Conservation (phyloP, 768 basidiomycete genomes). For the Serendipita indica region DNA sequence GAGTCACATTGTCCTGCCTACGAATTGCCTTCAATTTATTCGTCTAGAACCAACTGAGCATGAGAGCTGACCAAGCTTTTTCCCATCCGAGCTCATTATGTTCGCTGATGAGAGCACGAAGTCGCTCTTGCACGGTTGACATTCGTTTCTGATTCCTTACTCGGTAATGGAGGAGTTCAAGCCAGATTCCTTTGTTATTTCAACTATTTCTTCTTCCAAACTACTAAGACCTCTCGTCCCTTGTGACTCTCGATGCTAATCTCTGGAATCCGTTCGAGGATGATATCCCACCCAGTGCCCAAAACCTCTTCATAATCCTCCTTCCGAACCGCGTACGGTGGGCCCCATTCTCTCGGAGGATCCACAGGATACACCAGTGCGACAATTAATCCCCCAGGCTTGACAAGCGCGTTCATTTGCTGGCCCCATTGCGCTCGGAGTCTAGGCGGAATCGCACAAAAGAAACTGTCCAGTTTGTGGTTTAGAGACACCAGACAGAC, state of each 20-base stretch:
- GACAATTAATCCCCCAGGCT: conserved; percentile 48
- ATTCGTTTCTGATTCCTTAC: too few species aligned
- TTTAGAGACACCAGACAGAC: neutral
- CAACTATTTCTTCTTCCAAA: conserved; percentile 44
- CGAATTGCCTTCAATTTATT: neutral
- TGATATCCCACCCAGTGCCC: conserved; percentile 37
- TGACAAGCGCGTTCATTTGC: conserved; percentile 40
- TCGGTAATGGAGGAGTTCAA: too few species aligned
- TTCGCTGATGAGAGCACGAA: conserved; percentile 12
- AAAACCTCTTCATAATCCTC: conserved; percentile 42
- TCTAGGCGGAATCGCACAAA: conserved; percentile 50
- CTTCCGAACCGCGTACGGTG: conserved; percentile 45
- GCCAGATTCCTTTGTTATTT: too few species aligned
- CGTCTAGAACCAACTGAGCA: neutral
- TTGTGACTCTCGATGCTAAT: conserved; percentile 27
- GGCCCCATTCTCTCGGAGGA: conserved; percentile 32
- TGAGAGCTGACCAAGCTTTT: conserved; percentile 14
- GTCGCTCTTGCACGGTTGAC: too few species aligned
- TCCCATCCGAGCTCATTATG: conserved; percentile 16
- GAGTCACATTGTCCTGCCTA: conserved; percentile 38
- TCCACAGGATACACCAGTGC: conserved; percentile 45
- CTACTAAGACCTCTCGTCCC: conserved; percentile 33
- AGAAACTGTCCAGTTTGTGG: too few species aligned
- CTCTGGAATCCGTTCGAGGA: conserved; percentile 37
- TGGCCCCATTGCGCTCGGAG: conserved; percentile 42